Evolutionary conservation across 228 moss, liverwort and hornwort species (phyloP).

Genomic region (Sphagnum fallax): DNA sequence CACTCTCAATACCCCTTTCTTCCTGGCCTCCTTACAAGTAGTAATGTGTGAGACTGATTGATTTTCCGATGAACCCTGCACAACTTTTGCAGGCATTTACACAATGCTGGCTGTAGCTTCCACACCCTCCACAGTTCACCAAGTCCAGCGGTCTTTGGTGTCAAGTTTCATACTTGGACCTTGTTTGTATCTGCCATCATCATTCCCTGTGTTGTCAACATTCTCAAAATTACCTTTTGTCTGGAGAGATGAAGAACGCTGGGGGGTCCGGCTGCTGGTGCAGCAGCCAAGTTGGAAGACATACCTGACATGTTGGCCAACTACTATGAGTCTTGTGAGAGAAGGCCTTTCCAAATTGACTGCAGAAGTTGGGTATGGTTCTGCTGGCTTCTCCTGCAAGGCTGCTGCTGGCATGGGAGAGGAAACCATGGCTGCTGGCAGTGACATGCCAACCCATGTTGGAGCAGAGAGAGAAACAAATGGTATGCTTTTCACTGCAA

Average conservation of each 20-base stretch:
- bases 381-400: conserved; percentile 6
- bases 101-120: conserved; percentile 46
- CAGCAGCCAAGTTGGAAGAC: conserved; percentile 9
- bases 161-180: conserved; percentile 34
- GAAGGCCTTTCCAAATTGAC: conserved; percentile 15
- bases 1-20: too few relatives aligned
- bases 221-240: conserved; percentile 6
- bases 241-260: conserved; percentile 12
- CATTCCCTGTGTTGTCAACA: not conserved
- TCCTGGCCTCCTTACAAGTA: too few relatives aligned
- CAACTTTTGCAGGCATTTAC: not conserved
- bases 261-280: conserved; percentile 4
- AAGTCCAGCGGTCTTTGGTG: conserved; percentile 63
- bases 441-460: conserved; percentile 8
- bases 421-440: conserved; percentile 1
- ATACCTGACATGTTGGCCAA: conserved; percentile 11
- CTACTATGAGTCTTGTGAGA: conserved; percentile 5
- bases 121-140: conserved; percentile 31
- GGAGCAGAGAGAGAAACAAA: not conserved
- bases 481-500: not conserved
- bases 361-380: conserved; percentile 11
- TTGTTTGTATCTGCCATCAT: conserved; percentile 18
- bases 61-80: too few relatives aligned
- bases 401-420: conserved; percentile 3
- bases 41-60: too few relatives aligned